These are phyloP conservation scores for Colletotrichum endophyticum DNA, from an alignment of 2,329 filamentous ascomycete genomes.

Conservation along the genomic window DNA sequence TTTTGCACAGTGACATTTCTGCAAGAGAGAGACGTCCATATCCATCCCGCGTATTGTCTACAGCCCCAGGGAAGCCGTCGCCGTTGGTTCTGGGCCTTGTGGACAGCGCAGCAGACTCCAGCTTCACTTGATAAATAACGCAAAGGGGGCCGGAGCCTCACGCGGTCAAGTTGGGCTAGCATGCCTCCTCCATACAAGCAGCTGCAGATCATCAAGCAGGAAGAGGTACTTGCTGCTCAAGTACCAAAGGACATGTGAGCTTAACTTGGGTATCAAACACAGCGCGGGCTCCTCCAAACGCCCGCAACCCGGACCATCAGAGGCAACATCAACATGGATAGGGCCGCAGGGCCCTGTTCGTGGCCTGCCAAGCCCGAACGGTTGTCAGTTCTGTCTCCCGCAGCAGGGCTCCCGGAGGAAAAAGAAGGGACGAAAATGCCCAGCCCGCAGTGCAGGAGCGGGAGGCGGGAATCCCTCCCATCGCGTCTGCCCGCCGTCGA, in stretches of 20 bases:
- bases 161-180: background rate
- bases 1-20: background rate
- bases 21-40: background rate
- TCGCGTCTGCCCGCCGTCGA: background rate
- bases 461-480: background rate
- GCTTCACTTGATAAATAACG: background rate
- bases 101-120: background rate
- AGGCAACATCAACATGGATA: background rate
- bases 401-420: background rate
- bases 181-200: background rate
- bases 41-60: background rate
- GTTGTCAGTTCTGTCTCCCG: background rate
- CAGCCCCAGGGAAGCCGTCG: background rate
- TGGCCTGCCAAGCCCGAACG: background rate
- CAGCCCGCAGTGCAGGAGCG: background rate
- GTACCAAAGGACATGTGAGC: background rate
- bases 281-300: background rate
- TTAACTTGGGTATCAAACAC: background rate
- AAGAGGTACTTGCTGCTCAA: background rate
- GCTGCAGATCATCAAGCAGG: background rate
- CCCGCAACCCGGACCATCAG: background rate
- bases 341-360: background rate
- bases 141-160: background rate
- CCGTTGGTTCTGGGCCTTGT: background rate
- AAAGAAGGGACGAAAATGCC: background rate